These are phyloP conservation scores for Calonectria fujianensis DNA, from an alignment of 2,329 filamentous ascomycete genomes.

Conservation along the genomic window DNA sequence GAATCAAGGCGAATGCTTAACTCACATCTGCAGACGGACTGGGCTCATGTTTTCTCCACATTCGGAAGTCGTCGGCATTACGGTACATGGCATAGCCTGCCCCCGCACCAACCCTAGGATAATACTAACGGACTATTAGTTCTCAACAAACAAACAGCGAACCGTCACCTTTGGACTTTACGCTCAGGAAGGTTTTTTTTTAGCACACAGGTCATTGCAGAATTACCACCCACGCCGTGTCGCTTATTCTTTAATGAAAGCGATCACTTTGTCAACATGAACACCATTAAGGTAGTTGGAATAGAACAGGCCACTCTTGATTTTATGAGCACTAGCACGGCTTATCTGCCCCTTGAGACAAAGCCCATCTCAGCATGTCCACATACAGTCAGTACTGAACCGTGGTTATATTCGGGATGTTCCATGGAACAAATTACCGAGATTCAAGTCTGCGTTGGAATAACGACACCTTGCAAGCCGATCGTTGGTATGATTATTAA, in stretches of 20 bases:
- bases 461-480: too few relatives aligned
- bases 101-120: neutral
- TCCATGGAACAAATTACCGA: too few relatives aligned
- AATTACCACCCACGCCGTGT: neutral
- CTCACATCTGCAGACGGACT: neutral
- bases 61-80: neutral
- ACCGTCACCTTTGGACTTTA: neutral
- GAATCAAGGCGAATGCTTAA: neutral
- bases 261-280: neutral
- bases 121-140: neutral
- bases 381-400: too few relatives aligned
- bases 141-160: neutral
- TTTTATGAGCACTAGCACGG: too few relatives aligned
- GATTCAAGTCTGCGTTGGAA: too few relatives aligned
- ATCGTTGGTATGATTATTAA: too few relatives aligned
- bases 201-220: neutral
- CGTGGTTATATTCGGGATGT: too few relatives aligned
- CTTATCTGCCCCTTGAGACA: too few relatives aligned
- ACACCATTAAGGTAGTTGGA: neutral
- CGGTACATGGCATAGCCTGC: neutral
- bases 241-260: conserved; percentile 6
- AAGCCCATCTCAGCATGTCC: too few relatives aligned
- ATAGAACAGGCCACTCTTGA: neutral
- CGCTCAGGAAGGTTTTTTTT: neutral
- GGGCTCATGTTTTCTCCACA: neutral